Evolutionary conservation across 2,329 filamentous ascomycete species (phyloP).

Genomic region (Byssochlamys sp.): DNA sequence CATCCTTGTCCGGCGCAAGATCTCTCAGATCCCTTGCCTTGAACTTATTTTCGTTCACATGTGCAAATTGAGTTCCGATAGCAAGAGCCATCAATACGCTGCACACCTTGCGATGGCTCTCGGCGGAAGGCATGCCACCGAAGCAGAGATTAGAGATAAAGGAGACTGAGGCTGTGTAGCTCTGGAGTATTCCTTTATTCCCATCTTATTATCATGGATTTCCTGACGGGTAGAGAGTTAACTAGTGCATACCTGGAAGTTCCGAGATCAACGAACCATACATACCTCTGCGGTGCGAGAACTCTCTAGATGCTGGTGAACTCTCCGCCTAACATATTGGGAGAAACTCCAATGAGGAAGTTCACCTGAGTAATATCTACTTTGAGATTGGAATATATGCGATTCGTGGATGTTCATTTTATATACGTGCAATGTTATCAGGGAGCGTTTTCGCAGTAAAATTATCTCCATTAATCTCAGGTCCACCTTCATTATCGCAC

Average conservation of each 20-base stretch:
- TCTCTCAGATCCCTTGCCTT: slow-evolving; percentile 20
- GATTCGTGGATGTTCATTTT: not conserved
- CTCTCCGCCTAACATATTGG: slow-evolving; percentile 33
- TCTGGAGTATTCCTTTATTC: slow-evolving; percentile 35
- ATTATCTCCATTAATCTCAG: slow-evolving; percentile 33
- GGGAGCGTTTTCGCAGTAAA: slow-evolving; percentile 32
- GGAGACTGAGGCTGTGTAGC: slow-evolving; percentile 33
- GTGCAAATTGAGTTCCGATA: slow-evolving; percentile 36
- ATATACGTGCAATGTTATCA: slow-evolving; percentile 31
- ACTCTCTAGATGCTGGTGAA: slow-evolving; percentile 34
- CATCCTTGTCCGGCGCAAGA: slow-evolving; percentile 20
- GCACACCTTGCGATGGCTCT: slow-evolving; percentile 35
- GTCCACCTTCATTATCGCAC: slow-evolving; percentile 27
- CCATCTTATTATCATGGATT: slow-evolving; percentile 25
- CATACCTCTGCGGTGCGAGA: slow-evolving; percentile 26
- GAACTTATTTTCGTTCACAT: slow-evolving; percentile 30
- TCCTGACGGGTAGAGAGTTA: slow-evolving; percentile 15
- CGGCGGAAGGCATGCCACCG: slow-evolving; percentile 32
- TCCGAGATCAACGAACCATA: not conserved
- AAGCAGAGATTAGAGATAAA: slow-evolving; percentile 27
- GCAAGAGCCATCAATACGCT: slow-evolving; percentile 35
- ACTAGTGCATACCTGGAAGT: not conserved
- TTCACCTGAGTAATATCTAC: slow-evolving; percentile 34
- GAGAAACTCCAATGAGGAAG: slow-evolving; percentile 38
- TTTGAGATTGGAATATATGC: not conserved